Evolutionary conservation across 805 yeast genomes (phyloP), one percentile per base, ranked within the genome.

Genomic region (Saturnispora sanitii): DNA sequence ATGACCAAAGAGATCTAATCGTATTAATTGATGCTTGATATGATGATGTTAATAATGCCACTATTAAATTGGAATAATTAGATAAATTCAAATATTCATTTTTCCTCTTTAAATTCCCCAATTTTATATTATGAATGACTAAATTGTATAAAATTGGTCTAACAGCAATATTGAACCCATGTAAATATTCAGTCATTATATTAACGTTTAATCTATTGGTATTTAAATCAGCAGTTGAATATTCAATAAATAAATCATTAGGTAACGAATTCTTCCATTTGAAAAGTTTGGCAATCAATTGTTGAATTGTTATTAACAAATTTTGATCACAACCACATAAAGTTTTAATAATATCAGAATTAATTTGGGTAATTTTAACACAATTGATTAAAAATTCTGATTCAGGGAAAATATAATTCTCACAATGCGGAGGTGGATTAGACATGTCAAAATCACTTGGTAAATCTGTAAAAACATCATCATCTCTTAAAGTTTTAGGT

Each of bases 1-100:
- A 62, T 0, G 81, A 77, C 90, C 90, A 82, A 3, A 82, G 62
- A 1, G 82, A 75, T 47, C 84, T 66, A 30, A 82, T 74, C 0
- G 87, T 77, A 53, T 82, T 81, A 35, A 82, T 79, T 0, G 88
- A 80, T 0, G 87, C 90, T 54, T 82, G 90, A 56, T 82, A 77
- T 0, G 88, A 79, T 3, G 87, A 79, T 56, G 82, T 82, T 46
- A 82, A 60, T 33, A 82, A 63, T 0, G 83, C 73, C n/a, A 81
- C 64, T 13, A 82, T 73, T 13, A 81, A 72, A 37, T 74, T 70
- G 2, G 92, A 81, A 53, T 79, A 82, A 38, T 74, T 67, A 22
- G 82, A 74, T 42, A 82, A 60, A 51, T 82, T 84, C 25, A 82
- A 68, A 35, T 45, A 58, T 44, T 70, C 68, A 41, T 74, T 74